Evolutionary conservation across 208 protist species (phyloP).

Genomic region (Acanthamoeba royreba): DNA sequence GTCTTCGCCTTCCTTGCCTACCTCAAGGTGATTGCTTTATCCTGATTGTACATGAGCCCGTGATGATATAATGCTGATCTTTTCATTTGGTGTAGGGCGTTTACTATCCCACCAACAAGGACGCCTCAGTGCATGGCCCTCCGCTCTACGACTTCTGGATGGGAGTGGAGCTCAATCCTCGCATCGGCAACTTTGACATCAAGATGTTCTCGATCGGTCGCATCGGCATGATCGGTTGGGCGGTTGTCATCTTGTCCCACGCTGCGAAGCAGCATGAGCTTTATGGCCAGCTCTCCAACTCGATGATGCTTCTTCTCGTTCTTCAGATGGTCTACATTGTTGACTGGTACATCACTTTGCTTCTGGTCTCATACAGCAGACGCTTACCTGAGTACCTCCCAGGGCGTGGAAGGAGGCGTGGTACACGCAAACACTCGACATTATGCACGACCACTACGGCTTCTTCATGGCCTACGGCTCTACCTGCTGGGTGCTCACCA

Average conservation of each 20-base stretch:
- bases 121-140: slow-evolving; percentile 72
- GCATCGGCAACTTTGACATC: slow-evolving; percentile 89
- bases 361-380: background rate
- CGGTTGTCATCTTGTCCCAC: slow-evolving; percentile 89
- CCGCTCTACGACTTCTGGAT: slow-evolving; percentile 93
- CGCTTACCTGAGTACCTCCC: background rate
- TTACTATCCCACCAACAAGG: slow-evolving; percentile 1
- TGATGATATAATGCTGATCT: background rate
- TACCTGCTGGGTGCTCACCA: slow-evolving; percentile 92
- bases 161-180: slow-evolving; percentile 93
- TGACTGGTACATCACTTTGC: slow-evolving; percentile 81
- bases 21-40: slow-evolving; percentile 45
- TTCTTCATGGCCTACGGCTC: slow-evolving; percentile 96
- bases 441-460: slow-evolving; percentile 93
- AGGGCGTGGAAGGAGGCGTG: slow-evolving; percentile 80
- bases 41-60: background rate
- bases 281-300: slow-evolving; percentile 82
- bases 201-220: slow-evolving; percentile 95
- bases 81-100: background rate
- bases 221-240: slow-evolving; percentile 94
- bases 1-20: slow-evolving; percentile 52
- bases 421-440: slow-evolving; percentile 94
- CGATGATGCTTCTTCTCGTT: slow-evolving; percentile 84
- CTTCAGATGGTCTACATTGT: slow-evolving; percentile 91
- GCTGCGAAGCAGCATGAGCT: slow-evolving; percentile 81